A percentile compares a stretch with the other conserved stretches of the same genome.
Evolutionary conservation across 331 rosid species (phyloP).

Genomic region (Phaseolus coccineus): DNA sequence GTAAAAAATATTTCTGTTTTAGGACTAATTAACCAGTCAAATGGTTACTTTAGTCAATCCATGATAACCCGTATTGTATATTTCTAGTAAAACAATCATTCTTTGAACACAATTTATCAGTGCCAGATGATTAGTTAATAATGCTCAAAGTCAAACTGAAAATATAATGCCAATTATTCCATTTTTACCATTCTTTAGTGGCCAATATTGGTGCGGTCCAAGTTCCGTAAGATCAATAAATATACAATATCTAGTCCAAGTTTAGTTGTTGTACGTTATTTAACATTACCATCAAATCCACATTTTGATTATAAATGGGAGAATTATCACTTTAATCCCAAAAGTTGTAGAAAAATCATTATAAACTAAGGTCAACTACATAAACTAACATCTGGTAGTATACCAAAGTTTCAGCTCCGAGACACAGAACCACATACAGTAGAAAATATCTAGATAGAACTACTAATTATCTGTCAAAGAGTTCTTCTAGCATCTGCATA

Average conservation of each 20-base stretch:
- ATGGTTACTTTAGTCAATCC: background rate
- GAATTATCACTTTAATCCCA: conserved; percentile 11
- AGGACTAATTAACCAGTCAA: background rate
- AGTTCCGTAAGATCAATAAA: background rate
- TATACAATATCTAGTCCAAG: background rate
- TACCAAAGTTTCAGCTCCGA: background rate
- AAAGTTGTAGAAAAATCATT: background rate
- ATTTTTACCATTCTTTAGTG: background rate
- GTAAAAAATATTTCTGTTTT: background rate
- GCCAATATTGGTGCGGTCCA: background rate
- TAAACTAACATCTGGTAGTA: background rate
- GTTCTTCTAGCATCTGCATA: conserved; percentile 25
- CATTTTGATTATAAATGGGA: conserved; percentile 3
- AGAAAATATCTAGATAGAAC: background rate
- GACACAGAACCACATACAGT: conserved; percentile 2
- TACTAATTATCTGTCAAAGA: background rate
- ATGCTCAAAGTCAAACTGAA: background rate
- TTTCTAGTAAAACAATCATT: background rate
- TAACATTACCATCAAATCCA: conserved; percentile 2
- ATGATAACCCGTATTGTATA: background rate
- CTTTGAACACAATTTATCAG: background rate
- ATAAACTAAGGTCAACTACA: conserved; percentile 7
- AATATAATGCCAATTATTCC: background rate
- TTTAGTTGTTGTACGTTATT: conserved; percentile 7
- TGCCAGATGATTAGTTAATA: background rate